Conservation (phyloP, 2,329 filamentous ascomycete species). For the Camillea tinctor region DNA sequence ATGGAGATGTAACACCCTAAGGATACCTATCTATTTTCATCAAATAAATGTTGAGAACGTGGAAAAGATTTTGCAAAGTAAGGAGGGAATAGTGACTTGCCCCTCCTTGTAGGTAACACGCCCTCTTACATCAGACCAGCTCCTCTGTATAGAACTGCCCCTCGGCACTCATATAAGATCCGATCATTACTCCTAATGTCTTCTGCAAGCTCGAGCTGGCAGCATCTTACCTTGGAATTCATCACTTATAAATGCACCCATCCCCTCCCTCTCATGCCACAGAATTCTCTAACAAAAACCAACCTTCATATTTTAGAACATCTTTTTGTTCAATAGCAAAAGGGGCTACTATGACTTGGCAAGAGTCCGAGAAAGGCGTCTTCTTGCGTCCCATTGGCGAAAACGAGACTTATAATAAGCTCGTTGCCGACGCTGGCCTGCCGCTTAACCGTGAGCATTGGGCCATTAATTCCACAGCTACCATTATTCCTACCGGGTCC, state of each 20-base stretch:
- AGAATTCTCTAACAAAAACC: neutral
- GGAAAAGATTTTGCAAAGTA: no score
- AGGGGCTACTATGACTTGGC: slow-evolving; percentile 11
- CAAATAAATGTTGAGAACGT: no score
- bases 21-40: no score
- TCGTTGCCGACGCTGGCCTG: slow-evolving; percentile 27
- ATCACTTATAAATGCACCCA: no score
- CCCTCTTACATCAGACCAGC: no score
- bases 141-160: no score
- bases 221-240: no score
- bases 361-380: slow-evolving; percentile 13
- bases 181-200: no score
- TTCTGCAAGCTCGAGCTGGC: no score
- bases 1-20: neutral
- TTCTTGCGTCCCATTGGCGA: slow-evolving; percentile 15
- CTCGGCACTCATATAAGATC: no score
- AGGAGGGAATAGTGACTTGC: no score
- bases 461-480: slow-evolving; percentile 27
- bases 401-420: slow-evolving; percentile 31
- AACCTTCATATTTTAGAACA: neutral
- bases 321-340: neutral
- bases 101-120: no score
- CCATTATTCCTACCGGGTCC: slow-evolving; percentile 21
- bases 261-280: neutral
- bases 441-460: slow-evolving; percentile 33